Base-by-base conservation (phyloP, 768 basidiomycete genomes). In the Hortiboletus campestris region DNA sequence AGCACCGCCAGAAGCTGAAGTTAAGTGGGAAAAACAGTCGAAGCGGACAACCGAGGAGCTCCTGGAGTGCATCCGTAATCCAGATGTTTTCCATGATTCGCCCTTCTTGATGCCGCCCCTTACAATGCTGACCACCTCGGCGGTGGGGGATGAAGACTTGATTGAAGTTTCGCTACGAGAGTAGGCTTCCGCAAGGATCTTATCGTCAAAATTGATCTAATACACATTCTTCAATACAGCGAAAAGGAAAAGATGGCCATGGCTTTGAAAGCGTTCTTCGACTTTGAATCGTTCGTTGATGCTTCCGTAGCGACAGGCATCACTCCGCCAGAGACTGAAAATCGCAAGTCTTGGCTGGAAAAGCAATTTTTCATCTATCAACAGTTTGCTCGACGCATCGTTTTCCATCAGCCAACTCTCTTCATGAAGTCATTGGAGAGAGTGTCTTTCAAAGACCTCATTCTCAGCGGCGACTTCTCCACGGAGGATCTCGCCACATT, bases 361-460 rank as follows among this genome's bases (percentile, higher is more conserved):
- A 45, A 36, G 2, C 40, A 25, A 2, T 55, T 53, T 32, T 13
- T 52, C 14, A 22, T 53, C 17, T 32, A 56, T 17, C 57, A 53
- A 13, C 71, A 72, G 31, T 71, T 65, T 52, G 49, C 53, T 34
- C 64, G 71, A 7, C 61, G 72, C 2, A 63, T 72, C 31, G 56
- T 72, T 40, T 67, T 69, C 31, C 58, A 73, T 29, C 53, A 72
- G 10, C 65, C 63, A 1, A 52, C 29, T 10, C 60, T 73, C 4
- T 67, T 65, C 36, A 51, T 63, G 57, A 70, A 67, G 42, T 51
- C 69, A 2, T 17, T 64, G 25, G 61, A 65, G 16, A 72, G 63
- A 40, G 71, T 70, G 5, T 74, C 71, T 16, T 59, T 73, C 49
- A 61, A 61, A 46, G 72, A 73, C 48, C 45, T 73, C 17, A 31